Evolutionary conservation across 2,329 filamentous ascomycete species (phyloP), one percentile per base, ranked within the genome.

Genomic region (Colletotrichum sp.): DNA sequence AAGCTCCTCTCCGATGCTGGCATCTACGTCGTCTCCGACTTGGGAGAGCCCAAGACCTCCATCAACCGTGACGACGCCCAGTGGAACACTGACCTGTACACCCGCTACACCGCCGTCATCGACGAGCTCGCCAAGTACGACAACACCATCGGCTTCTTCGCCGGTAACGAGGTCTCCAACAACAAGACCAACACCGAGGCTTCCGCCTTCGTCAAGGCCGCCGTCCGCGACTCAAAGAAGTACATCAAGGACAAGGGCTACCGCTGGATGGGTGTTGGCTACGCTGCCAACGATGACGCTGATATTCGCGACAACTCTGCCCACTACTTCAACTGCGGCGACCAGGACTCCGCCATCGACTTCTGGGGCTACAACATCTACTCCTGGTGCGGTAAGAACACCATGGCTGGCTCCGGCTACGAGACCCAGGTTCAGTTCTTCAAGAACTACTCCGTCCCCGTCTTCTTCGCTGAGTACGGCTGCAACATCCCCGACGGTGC

Each of bases 331-430:
- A 96, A 98, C 90, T 99, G 97, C 84, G 95, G 96, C 77, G 85
- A 92, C 77, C 83, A 89, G 39, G 87, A 89, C 10, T 86, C 77
- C 87, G 82, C 94, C 77, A 98, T 99, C 79, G 97, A 99, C 87
- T 99, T 98, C 90, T 99, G 96, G 95, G 97, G 97, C 76, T 99
- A 99, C 93, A 99, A 99, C 90, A 98, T 99, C 88, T 99, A 99
- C 91, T 98, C 96, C 69, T 99, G 97, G 97, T 99, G 97, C 85
- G 97, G 96, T 80, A 86, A 96, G 80, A 98, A 95, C 82, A 92
- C 89, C 81, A 97, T 94, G 88, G 83, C 89, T 44, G 83, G 89
- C 76, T 98, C 97, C 5, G 95, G 95, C 71, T 99, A 96, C 87
- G 89, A 93, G 79, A 90, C 92, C 72, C 94, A 96, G 84, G 96